Base-by-base conservation (phyloP, 2,329 filamentous ascomycete species). In the Thermomyces lanuginosus region DNA sequence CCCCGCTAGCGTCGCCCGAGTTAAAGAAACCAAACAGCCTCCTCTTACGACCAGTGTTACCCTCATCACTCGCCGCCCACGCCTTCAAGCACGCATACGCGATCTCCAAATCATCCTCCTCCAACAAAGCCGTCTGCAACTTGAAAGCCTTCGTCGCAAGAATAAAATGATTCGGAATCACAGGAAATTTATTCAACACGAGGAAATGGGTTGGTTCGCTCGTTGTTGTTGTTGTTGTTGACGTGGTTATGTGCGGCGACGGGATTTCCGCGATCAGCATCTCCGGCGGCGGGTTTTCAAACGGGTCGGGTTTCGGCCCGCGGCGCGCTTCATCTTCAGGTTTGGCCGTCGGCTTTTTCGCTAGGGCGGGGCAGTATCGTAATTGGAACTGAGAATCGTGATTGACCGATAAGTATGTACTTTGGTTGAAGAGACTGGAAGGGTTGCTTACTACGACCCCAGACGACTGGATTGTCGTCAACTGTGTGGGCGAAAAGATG, bases 21-120 rank as follows among this genome's bases (percentile, higher is more conserved):
- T 63, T 63, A 40, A 61, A 63, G 37, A 63, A 63, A 5, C 58
- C 57, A 37, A 61, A 61, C 4, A 63, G 42, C 9, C 50, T 40
- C 19, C 35, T 41, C 9, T 32, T 7, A 21, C 14, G 10, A 13
- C 14, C 16, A 11, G 5, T 15, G 5, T 5, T 14, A 24, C 4
- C 10, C 8, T 27, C 24, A 29, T 34, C 8, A 30, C 29, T 7
- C 6, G 30, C 33, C 16, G 38, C 38, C 59, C 60, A 63, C 24
- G 46, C 45, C 28, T 44, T 43, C 8, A 63, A 36, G 33, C 56
- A 61, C 8, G 50, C 44, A 36, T 54, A 53, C 10, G 56, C 46
- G 18, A 49, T 45, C 14, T 45, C 45, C 21, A 63, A 39, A 35
- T 63, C 59, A 1, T 48, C 45, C 30, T 42, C 44, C 15, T 59